Conservation (phyloP, 768 basidiomycete genomes). For the Leccinum olivaceopallidum region DNA sequence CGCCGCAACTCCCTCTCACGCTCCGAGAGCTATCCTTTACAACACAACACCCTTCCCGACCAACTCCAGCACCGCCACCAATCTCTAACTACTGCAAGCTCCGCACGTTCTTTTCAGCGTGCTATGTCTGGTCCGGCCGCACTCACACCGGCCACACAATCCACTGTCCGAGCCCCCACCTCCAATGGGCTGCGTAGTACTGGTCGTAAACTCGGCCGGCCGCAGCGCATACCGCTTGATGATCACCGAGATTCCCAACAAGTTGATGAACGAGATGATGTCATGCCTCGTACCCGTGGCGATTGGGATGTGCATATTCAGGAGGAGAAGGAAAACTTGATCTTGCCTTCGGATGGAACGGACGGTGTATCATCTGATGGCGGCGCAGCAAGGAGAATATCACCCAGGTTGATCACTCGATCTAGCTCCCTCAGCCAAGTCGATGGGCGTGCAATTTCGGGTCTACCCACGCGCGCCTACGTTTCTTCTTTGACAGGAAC, state of each 20-base stretch:
- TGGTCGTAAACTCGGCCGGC: slow-evolving; percentile 35
- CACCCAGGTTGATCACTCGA: slow-evolving; percentile 31
- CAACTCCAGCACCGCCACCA: slow-evolving; percentile 33
- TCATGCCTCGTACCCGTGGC: slow-evolving; percentile 26
- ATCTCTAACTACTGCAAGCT: slow-evolving; percentile 18
- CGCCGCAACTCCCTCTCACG: slow-evolving; percentile 58
- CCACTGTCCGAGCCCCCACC: slow-evolving; percentile 28
- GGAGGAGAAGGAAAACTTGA: slow-evolving; percentile 43
- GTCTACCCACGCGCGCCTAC: slow-evolving; percentile 34
- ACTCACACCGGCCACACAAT: slow-evolving; percentile 32
- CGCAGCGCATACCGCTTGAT: slow-evolving; percentile 40
- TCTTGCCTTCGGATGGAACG: slow-evolving; percentile 28
- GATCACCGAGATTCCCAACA: slow-evolving; percentile 34
- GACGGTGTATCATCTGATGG: slow-evolving; percentile 28
- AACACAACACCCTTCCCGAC: slow-evolving; percentile 34
- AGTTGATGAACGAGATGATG: slow-evolving; percentile 38
- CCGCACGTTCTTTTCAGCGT: slow-evolving; percentile 62
- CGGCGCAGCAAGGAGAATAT: slow-evolving; percentile 21
- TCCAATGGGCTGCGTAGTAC: slow-evolving; percentile 37
- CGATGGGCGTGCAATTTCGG: slow-evolving; percentile 36
- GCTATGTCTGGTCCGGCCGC: slow-evolving; percentile 60
- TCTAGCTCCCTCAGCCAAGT: slow-evolving; percentile 36
- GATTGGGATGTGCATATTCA: slow-evolving; percentile 33
- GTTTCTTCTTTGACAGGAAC: slow-evolving; percentile 26
- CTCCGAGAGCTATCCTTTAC: slow-evolving; percentile 62